Evolutionary conservation across 2,329 filamentous ascomycete species (phyloP), one percentile per base, ranked within the genome.

Genomic region (Simplicillium aogashimaense): DNA sequence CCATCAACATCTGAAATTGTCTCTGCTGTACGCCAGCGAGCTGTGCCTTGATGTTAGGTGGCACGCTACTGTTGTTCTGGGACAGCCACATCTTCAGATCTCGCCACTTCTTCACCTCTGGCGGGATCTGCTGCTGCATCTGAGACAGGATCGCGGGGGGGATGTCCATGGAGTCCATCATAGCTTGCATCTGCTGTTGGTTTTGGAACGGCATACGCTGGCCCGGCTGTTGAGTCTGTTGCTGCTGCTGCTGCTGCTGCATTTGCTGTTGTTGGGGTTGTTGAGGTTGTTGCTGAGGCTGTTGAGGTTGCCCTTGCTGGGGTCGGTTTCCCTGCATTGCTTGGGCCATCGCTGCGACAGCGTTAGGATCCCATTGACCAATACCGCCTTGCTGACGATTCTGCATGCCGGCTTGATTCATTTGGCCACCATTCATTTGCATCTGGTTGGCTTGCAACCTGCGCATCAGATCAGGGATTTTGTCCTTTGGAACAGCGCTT

Each of bases 111-210:
- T 69, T 70, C 5, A 69, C 49, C 1, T 71, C 65, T 0, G 56
- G 49, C 2, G 67, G 65, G 3, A 69, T 42, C 15, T 52, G 53
- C 11, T 38, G 49, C 3, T 60, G 50, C 2, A 57, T 46, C 12
- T 56, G 49, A 12, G 15, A 43, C 8, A 63, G 44, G 5, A 69
- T 47, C 12, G 56, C 52, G 3, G 51, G 47, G 1, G 67, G 68
- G 1, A 74, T 44, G 10, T 73, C 69, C 64, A 73, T 65, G 9
- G 48, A 57, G 43, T 73, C 69, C 64, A 73, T 71, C 43, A 65
- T 52, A 1, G 47, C 43, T 37, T 63, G 57, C 7, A 63, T 53
- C 18, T 66, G 65, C 9, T 25, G 20, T 4, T 52, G 50, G 36
- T 49, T 56, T 14, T 50, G 50, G 3, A 43, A 39, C 13, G 48